Conservation (phyloP, 2,329 filamentous ascomycete genomes). For the Pseudocercospora pini-densiflorae region DNA sequence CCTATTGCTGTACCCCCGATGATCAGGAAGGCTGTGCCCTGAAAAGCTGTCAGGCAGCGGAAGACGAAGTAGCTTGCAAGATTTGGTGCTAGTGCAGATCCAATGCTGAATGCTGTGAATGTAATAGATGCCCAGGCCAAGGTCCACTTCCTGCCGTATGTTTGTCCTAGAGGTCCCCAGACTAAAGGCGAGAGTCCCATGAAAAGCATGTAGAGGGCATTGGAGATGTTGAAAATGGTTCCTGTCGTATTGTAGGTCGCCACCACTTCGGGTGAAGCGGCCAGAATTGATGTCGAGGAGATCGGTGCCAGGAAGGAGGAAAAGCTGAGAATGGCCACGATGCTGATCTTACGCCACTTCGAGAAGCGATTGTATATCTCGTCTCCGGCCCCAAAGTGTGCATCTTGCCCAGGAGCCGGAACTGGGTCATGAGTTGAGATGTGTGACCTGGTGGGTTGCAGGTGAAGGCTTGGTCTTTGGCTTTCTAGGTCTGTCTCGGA, state of each 20-base stretch:
- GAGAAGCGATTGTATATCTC: slow-evolving; percentile 69
- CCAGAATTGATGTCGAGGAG: slow-evolving; percentile 72
- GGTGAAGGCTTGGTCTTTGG: slow-evolving; percentile 31
- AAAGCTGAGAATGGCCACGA: slow-evolving; percentile 72
- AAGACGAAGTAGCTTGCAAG: slow-evolving; percentile 74
- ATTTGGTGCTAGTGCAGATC: slow-evolving; percentile 73
- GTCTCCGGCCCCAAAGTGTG: slow-evolving; percentile 51
- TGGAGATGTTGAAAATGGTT: slow-evolving; percentile 72
- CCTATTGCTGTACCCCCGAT: slow-evolving; percentile 73
- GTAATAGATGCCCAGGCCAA: slow-evolving; percentile 62
- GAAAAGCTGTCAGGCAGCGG: slow-evolving; percentile 73
- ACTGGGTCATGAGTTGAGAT: slow-evolving; percentile 39
- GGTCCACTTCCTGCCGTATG: slow-evolving; percentile 56
- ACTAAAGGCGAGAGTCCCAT: slow-evolving; percentile 74
- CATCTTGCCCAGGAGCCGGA: slow-evolving; percentile 27
- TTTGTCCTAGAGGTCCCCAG: slow-evolving; percentile 69
- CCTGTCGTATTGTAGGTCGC: slow-evolving; percentile 59
- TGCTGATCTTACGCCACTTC: slow-evolving; percentile 64
- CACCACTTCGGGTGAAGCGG: slow-evolving; percentile 76
- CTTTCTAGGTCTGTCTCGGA: slow-evolving; percentile 22
- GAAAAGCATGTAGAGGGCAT: slow-evolving; percentile 74
- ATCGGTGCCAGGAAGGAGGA: slow-evolving; percentile 78
- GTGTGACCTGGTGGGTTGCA: slow-evolving; percentile 35
- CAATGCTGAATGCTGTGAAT: slow-evolving; percentile 72
- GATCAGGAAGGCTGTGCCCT: slow-evolving; percentile 70